Percentiles rank a stretch among this genome's conserved stretches.
These are phyloP conservation scores for Diplodia scrobiculata DNA, from an alignment of 2,329 filamentous ascomycete species.

Conservation along the genomic window DNA sequence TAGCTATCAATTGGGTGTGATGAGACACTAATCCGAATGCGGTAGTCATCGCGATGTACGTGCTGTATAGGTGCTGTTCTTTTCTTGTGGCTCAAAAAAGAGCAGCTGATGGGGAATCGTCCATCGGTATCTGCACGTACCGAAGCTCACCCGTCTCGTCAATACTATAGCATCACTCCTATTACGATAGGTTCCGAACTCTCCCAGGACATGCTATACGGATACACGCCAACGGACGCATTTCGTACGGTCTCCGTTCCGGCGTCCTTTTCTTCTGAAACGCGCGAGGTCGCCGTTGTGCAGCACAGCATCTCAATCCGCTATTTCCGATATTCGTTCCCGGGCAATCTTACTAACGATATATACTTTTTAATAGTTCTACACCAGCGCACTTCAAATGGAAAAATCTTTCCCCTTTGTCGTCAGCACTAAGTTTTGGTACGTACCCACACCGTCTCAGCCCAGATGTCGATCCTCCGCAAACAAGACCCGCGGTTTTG, in stretches of 20 bases:
- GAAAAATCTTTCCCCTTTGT: neutral
- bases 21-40: neutral
- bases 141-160: too few relatives aligned
- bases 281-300: too few relatives aligned
- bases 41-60: neutral
- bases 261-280: too few relatives aligned
- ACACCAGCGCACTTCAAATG: neutral
- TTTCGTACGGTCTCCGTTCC: too few relatives aligned
- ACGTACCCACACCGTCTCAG: neutral
- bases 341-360: neutral
- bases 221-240: too few relatives aligned
- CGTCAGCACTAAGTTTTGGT: neutral
- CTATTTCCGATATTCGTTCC: too few relatives aligned
- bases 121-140: too few relatives aligned
- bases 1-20: neutral
- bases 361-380: neutral
- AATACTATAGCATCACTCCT: too few relatives aligned
- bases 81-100: neutral
- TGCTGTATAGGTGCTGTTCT: neutral
- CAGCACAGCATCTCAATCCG: too few relatives aligned
- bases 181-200: too few relatives aligned
- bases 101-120: too few relatives aligned
- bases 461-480: neutral
- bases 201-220: too few relatives aligned
- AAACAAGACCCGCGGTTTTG: neutral